Evolutionary conservation across 2,329 filamentous ascomycete genomes (phyloP).

Genomic region (Xylaria sp.): DNA sequence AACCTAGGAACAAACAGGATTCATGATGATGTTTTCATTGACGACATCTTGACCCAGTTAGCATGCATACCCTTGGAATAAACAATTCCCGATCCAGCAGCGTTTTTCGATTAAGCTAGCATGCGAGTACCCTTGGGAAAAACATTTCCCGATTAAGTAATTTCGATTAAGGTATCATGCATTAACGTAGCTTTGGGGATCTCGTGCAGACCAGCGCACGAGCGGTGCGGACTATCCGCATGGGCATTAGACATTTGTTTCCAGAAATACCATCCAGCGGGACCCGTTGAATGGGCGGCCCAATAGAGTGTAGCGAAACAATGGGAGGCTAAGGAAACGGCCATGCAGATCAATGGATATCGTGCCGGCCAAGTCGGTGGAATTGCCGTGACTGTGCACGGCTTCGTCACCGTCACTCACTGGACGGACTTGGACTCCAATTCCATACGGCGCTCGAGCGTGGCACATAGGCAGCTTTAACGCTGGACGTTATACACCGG

Average conservation of each 20-base stretch:
- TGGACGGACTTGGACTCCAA: too few relatives aligned
- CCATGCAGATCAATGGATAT: slow-evolving; percentile 8
- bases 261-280: neutral
- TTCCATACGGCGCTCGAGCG: neutral
- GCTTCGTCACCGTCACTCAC: neutral
- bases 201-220: neutral
- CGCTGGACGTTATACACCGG: neutral
- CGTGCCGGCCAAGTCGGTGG: slow-evolving; percentile 1
- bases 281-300: neutral
- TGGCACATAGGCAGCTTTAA: neutral
- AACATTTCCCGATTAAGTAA: neutral
- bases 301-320: neutral
- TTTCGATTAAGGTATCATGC: slow-evolving; percentile 2
- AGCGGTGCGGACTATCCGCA: slow-evolving; percentile 18
- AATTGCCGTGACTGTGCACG: slow-evolving; percentile 1
- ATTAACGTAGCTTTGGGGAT: slow-evolving; percentile 5
- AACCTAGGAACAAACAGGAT: neutral
- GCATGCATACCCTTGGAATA: slow-evolving; percentile 4
- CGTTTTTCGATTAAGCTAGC: neutral
- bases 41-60: slow-evolving; percentile 11
- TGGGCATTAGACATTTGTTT: neutral
- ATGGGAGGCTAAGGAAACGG: neutral
- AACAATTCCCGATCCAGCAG: neutral
- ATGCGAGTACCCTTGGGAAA: neutral
- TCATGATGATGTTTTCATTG: neutral